Percentiles rank a stretch among this genome's conserved stretches.
These are phyloP conservation scores for Ceriops tagal DNA, from an alignment of 345 rosid genomes.

Conservation along the genomic window DNA sequence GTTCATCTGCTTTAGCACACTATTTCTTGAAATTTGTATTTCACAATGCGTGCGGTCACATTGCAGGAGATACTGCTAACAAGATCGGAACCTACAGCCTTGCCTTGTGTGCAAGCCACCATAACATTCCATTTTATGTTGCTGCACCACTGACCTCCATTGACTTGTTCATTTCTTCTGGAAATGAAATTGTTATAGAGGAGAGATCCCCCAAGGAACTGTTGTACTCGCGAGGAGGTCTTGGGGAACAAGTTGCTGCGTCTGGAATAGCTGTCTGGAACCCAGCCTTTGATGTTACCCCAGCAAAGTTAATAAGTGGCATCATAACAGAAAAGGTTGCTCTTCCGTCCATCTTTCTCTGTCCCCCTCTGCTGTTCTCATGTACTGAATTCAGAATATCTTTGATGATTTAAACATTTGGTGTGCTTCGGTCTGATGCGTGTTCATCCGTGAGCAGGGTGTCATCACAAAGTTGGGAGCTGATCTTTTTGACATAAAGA, in stretches of 20 bases:
- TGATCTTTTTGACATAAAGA: slow-evolving; percentile 52
- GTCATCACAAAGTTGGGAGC: slow-evolving; percentile 49
- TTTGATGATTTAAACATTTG: neutral
- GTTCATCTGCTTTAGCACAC: slow-evolving; percentile 9
- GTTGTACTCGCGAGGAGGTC: slow-evolving; percentile 72
- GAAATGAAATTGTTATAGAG: slow-evolving; percentile 72
- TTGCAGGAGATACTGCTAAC: slow-evolving; percentile 90
- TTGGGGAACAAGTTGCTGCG: slow-evolving; percentile 95
- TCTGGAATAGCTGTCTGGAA: slow-evolving; percentile 90
- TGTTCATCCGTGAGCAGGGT: slow-evolving; percentile 45
- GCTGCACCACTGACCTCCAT: slow-evolving; percentile 92
- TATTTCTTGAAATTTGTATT: slow-evolving; percentile 1
- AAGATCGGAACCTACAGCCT: slow-evolving; percentile 97
- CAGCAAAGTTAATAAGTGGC: slow-evolving; percentile 69
- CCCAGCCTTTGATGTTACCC: slow-evolving; percentile 94
- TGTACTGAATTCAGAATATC: neutral
- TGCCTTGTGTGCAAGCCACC: slow-evolving; percentile 71
- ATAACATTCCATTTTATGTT: slow-evolving; percentile 67
- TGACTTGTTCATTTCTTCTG: slow-evolving; percentile 73
- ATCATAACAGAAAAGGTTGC: slow-evolving; percentile 84
- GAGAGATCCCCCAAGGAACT: slow-evolving; percentile 78
- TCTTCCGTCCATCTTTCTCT: neutral
- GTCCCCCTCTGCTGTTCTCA: neutral
- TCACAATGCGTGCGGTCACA: slow-evolving; percentile 3
- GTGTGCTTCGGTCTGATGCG: neutral